Conservation (phyloP, 164 flowering plant genomes). For the Houttuynia cordata region DNA sequence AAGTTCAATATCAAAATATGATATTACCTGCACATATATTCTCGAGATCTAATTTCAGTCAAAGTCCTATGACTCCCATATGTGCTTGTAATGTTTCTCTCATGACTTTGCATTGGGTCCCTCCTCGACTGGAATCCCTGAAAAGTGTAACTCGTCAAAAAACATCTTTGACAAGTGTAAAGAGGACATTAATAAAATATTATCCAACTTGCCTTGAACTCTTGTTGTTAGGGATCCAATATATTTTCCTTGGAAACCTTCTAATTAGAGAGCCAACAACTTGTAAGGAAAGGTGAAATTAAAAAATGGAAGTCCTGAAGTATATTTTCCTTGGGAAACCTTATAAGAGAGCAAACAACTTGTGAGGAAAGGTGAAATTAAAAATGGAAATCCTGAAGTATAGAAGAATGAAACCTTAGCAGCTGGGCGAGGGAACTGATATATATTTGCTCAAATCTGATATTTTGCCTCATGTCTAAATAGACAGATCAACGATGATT, state of each 20-base stretch:
- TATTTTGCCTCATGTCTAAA: constrained; percentile 36
- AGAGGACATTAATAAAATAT: background rate
- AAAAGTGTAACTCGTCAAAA: background rate
- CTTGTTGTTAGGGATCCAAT: constrained; percentile 26
- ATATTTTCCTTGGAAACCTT: constrained; percentile 83
- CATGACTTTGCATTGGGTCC: constrained; percentile 17
- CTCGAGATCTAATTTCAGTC: constrained; percentile 17
- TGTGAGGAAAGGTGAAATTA: constrained; percentile 4
- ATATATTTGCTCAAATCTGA: constrained; percentile 25
- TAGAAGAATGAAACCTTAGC: constrained; percentile 33
- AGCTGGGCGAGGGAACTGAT: constrained; percentile 11
- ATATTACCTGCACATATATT: constrained; percentile 22
- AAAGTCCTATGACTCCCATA: constrained; percentile 18
- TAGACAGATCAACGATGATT: background rate
- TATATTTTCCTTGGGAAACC: constrained; percentile 72
- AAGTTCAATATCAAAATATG: too few relatives aligned
- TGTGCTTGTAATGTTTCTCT: constrained; percentile 19
- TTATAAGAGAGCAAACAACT: constrained; percentile 19
- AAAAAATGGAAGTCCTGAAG: background rate
- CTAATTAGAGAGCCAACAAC: constrained; percentile 11
- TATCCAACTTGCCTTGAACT: constrained; percentile 27
- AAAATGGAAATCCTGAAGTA: background rate
- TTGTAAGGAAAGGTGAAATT: constrained; percentile 3
- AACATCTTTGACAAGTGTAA: background rate
- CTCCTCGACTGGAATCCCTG: constrained; percentile 14